Conservation (phyloP, 2,329 filamentous ascomycete species). For the Epichloe gansuensis region DNA sequence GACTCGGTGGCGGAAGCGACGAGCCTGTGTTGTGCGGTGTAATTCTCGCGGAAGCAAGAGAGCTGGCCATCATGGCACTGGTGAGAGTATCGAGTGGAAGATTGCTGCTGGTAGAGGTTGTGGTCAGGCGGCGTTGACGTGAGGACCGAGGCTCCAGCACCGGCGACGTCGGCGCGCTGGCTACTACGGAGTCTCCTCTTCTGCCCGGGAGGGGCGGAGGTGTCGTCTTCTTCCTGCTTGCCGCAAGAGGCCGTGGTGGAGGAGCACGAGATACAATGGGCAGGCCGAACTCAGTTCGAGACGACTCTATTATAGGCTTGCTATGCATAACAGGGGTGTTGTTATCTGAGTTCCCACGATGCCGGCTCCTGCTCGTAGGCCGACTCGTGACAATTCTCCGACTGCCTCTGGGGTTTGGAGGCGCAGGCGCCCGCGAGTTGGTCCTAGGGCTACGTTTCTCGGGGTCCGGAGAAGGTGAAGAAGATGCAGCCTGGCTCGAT, state of each 20-base stretch:
- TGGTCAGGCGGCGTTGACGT: constrained; percentile 15
- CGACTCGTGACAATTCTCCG: constrained; percentile 8
- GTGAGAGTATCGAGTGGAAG: constrained; percentile 54
- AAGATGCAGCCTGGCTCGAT: constrained; percentile 10
- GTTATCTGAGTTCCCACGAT: constrained; percentile 7
- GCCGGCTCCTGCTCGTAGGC: constrained; percentile 1
- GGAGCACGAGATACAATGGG: constrained; percentile 1
- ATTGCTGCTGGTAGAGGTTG: constrained; percentile 18
- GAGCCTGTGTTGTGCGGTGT: constrained; percentile 28
- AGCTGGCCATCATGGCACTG: constrained; percentile 63
- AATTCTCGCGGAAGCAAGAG: constrained; percentile 52
- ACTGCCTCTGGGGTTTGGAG: constrained; percentile 22
- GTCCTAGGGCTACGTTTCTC: constrained; percentile 14
- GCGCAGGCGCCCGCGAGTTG: constrained; percentile 22
- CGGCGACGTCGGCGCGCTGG: constrained; percentile 23
- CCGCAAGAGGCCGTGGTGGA: constrained; percentile 3
- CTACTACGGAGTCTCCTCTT: constrained; percentile 10
- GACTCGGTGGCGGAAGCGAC: constrained; percentile 21
- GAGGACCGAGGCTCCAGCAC: constrained; percentile 19
- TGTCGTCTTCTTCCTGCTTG: not conserved
- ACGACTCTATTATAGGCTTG: not conserved
- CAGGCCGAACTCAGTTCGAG: constrained; percentile 8
- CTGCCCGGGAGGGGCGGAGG: constrained; percentile 7
- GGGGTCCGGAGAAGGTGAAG: constrained; percentile 17
- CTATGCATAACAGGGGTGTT: not conserved